A percentile compares a stretch with the other conserved stretches of the same genome.
Evolutionary conservation across 2,329 filamentous ascomycete genomes (phyloP).

Genomic region (Nothomitra cinnamomea): DNA sequence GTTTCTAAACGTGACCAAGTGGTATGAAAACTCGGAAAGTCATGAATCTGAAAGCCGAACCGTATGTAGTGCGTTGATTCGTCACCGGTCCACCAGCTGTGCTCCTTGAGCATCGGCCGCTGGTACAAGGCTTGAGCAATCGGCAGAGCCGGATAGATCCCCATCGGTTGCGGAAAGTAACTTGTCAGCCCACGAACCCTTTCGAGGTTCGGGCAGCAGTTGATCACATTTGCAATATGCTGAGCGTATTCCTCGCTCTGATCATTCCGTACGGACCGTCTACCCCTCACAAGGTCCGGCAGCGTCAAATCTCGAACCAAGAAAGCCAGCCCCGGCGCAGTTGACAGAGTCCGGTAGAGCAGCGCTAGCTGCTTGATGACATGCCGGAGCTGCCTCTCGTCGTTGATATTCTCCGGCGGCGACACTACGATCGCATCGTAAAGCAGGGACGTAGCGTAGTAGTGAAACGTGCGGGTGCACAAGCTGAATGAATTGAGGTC

Average conservation of each 20-base stretch:
- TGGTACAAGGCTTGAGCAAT: neutral
- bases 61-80: neutral
- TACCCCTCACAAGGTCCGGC: neutral
- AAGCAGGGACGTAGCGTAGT: neutral
- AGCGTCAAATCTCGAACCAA: neutral
- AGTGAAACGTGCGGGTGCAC: slow-evolving; percentile 1
- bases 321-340: neutral
- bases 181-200: neutral
- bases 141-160: neutral
- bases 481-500: neutral
- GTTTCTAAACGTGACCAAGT: neutral
- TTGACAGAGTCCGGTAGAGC: neutral
- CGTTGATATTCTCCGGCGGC: neutral
- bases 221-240: neutral
- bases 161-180: slow-evolving; percentile 3
- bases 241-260: neutral
- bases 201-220: neutral
- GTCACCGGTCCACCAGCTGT: neutral
- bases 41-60: slow-evolving; percentile 1
- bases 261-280: neutral
- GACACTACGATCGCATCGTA: neutral
- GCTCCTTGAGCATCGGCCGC: neutral
- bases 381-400: neutral
- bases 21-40: neutral
- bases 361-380: neutral